Percentiles rank a stretch among this genome's conserved stretches.
Conservation (phyloP, 2,329 filamentous ascomycete genomes). For the Alternaria panax region DNA sequence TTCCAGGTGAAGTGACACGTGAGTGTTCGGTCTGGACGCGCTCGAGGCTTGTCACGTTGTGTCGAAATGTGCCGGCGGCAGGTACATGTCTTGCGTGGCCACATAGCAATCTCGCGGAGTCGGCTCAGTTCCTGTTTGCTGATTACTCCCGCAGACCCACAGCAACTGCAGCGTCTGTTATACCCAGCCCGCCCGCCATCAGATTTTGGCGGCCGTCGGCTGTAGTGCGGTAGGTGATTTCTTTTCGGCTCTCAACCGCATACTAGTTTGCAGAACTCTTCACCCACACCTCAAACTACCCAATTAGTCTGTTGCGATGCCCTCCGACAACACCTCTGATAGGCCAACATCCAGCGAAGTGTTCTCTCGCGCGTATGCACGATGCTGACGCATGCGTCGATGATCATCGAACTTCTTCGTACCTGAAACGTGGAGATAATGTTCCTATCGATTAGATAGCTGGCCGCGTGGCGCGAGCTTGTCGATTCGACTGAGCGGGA, state of each 20-base stretch:
- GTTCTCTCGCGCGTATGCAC: conserved; percentile 9
- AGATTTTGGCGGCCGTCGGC: background rate
- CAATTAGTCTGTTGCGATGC: background rate
- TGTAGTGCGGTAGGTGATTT: conserved; percentile 5
- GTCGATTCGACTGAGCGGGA: conserved; percentile 1
- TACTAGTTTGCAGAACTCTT: conserved; percentile 3
- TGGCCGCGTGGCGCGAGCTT: conserved; percentile 19
- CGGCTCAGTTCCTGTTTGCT: background rate
- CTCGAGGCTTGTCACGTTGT: conserved; percentile 3
- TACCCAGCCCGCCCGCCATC: background rate
- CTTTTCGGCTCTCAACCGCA: background rate
- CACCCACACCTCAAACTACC: background rate
- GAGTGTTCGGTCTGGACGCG: conserved; percentile 6
- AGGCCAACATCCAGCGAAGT: background rate
- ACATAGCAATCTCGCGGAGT: conserved; percentile 12
- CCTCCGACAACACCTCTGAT: background rate
- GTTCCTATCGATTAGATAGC: conserved; percentile 34
- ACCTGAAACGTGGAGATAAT: conserved; percentile 23
- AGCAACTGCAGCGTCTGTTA: conserved; percentile 1
- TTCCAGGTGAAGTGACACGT: conserved; percentile 12
- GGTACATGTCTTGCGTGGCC: conserved; percentile 12
- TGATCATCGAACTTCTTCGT: conserved; percentile 4
- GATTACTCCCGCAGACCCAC: conserved; percentile 7
- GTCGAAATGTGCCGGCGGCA: conserved; percentile 1
- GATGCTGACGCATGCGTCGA: conserved; percentile 8